Evolutionary conservation across 495 filamentous ascomycete genomes (phyloP).

Genomic region (Niebla homalea): DNA sequence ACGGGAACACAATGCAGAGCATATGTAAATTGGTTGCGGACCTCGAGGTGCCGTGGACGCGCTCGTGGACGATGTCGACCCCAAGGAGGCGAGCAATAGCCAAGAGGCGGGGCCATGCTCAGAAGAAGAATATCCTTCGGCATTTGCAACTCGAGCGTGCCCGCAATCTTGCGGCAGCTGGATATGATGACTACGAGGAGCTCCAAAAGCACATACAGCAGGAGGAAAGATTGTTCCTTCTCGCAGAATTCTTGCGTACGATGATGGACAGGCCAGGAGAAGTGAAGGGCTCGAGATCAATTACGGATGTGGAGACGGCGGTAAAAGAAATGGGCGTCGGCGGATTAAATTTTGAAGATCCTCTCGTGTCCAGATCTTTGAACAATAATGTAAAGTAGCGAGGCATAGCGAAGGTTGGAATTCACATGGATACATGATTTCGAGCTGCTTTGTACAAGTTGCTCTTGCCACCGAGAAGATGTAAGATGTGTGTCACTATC

Average conservation of each 20-base stretch:
- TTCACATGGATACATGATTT: too few relatives aligned
- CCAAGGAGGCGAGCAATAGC: constrained; percentile 4
- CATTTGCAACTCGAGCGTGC: constrained; percentile 19
- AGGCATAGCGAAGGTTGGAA: too few relatives aligned
- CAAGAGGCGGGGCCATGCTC: too few relatives aligned
- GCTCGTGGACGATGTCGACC: constrained; percentile 5
- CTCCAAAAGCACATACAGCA: constrained; percentile 29
- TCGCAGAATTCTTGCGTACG: constrained; percentile 36
- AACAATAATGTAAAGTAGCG: too few relatives aligned
- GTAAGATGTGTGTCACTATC: too few relatives aligned
- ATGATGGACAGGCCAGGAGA: constrained; percentile 34
- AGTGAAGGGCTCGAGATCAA: constrained; percentile 21
- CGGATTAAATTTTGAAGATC: constrained; percentile 25
- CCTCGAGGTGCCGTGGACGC: constrained; percentile 7
- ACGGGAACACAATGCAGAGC: constrained; percentile 34
- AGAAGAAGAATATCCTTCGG: constrained; percentile 17
- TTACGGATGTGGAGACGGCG: constrained; percentile 31
- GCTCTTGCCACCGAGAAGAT: too few relatives aligned
- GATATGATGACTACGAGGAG: constrained; percentile 17
- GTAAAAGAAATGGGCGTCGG: constrained; percentile 43
- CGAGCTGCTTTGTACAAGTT: too few relatives aligned
- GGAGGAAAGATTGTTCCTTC: constrained; percentile 37
- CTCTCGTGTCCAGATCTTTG: constrained; percentile 7
- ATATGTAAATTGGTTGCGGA: constrained; percentile 39
- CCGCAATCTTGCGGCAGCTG: constrained; percentile 12